Base-by-base conservation (phyloP, 768 basidiomycete species). In the Rubroboletus pulcherrimus region DNA sequence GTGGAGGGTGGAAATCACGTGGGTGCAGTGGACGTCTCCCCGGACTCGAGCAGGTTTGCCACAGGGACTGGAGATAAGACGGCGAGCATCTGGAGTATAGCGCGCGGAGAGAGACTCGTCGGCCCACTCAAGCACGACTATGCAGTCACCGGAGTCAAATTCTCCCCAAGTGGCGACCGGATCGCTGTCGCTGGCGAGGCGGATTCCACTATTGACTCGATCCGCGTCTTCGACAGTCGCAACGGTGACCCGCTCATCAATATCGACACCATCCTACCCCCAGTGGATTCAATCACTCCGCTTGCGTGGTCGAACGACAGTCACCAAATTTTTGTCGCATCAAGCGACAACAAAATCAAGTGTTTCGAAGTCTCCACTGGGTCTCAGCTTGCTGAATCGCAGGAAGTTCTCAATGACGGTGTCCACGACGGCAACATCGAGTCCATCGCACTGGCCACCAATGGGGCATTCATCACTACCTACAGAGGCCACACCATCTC, bases 51-150 rank as follows among this genome's bases (percentile, higher is more conserved):
- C 24, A 24, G 14, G 24, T 42, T 42, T 15, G 41, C 24, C 8
- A 42, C 24, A 0, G 41, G 41, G 7, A 26, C 41, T 2, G 3
- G 21, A 7, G 1, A 15, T 0, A 7, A 7, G 0, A 11, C 0
- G 33, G 45, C 31, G 2, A 46, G 45, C 30, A 21, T 46, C 7
- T 33, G 45, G 45, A 33, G 31, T 19, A 33, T 46, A 7, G 4
- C n/a, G 1, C 33, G 19, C 11, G 29, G 30, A 6, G 1, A 31
- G n/a, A 33, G 30, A 8, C 30, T 46, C n/a, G 19, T 46, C 3
- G 45, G 45, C 6, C 45, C 45, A 0, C 45, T 46, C 45, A 1
- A 15, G 3, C 24, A 26, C 2, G 21, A 4, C 12, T 0, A 2
- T 1, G 6, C 1, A 2, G 21, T 42, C 14, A 15, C 1, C 4